phyloP scores from a whole-genome alignment of 2,329 filamentous ascomycete species.

The Lasiodiplodia hormozganensis region DNA sequence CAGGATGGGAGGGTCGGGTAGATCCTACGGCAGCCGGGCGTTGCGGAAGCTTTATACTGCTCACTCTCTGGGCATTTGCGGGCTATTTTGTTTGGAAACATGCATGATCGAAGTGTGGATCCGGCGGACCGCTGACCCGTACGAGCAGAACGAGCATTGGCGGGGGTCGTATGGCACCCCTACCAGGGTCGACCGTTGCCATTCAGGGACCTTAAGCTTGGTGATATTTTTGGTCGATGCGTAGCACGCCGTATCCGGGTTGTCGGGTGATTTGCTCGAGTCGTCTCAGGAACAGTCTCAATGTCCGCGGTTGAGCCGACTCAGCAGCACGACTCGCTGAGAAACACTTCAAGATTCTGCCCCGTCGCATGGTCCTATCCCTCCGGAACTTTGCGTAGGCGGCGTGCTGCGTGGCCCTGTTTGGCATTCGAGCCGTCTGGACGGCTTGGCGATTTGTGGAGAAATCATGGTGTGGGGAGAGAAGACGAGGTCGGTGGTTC shows the following conservation, averaged over 20 bases:
- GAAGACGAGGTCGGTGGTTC: background rate
- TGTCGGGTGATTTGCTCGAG: constrained; percentile 7
- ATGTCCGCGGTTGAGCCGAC: constrained; percentile 18
- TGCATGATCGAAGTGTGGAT: constrained; percentile 9
- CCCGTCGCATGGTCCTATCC: background rate
- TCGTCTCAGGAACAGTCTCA: background rate
- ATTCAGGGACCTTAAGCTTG: background rate
- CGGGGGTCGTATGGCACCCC: background rate
- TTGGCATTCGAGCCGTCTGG: background rate
- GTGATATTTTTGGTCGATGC: background rate
- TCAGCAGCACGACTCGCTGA: constrained; percentile 2
- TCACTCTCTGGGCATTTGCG: background rate
- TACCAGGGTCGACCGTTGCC: background rate
- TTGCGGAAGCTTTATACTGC: background rate
- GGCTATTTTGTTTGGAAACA: background rate
- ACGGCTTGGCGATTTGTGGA: constrained; percentile 3
- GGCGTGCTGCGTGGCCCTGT: no score
- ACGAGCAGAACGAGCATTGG: background rate
- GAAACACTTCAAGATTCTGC: background rate
- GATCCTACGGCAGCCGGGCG: background rate
- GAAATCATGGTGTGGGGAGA: background rate
- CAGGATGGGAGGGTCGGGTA: background rate
- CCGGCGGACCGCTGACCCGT: constrained; percentile 15
- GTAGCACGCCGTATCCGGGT: background rate
- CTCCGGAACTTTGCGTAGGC: background rate